phyloP scores from a whole-genome alignment of 192 early-diverging fungal species.

The Coemansia sp. region DNA sequence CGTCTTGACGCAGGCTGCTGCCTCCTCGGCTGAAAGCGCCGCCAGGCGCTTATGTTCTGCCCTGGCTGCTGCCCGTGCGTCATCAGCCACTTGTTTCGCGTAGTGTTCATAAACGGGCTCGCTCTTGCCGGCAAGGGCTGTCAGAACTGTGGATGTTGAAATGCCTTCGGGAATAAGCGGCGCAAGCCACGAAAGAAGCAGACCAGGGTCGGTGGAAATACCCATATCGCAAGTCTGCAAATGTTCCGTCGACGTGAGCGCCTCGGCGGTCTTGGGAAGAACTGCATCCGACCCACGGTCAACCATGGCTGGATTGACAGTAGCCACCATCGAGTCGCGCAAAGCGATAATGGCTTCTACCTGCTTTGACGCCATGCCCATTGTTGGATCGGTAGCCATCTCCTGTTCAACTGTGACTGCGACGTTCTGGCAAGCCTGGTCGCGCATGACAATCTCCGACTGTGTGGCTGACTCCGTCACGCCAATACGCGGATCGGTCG shows the following conservation, averaged over 20 bases:
- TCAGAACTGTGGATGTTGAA: slow-evolving; percentile 19
- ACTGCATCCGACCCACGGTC: slow-evolving; percentile 27
- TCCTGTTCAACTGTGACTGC: slow-evolving; percentile 3
- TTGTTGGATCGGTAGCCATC: slow-evolving; percentile 24
- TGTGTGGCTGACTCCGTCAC: slow-evolving; percentile 7
- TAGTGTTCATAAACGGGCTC: slow-evolving; percentile 42
- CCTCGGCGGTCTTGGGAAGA: slow-evolving; percentile 4
- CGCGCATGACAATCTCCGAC: neutral
- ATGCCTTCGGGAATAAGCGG: slow-evolving; percentile 42
- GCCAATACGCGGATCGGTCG: slow-evolving; percentile 23
- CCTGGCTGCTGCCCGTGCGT: slow-evolving; percentile 24
- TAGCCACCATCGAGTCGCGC: slow-evolving; percentile 23
- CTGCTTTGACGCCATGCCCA: slow-evolving; percentile 11
- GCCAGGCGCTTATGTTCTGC: slow-evolving; percentile 32
- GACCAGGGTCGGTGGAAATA: slow-evolving; percentile 16
- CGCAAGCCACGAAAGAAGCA: slow-evolving; percentile 40
- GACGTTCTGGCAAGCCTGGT: slow-evolving; percentile 12
- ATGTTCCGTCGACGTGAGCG: slow-evolving; percentile 4
- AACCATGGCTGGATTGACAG: slow-evolving; percentile 14
- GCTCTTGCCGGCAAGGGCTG: slow-evolving; percentile 35
- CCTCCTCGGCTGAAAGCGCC: slow-evolving; percentile 23
- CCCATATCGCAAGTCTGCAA: slow-evolving; percentile 18
- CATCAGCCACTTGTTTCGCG: slow-evolving; percentile 23
- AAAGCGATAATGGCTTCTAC: slow-evolving; percentile 17
- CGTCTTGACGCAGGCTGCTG: slow-evolving; percentile 24